Base-by-base conservation (phyloP, 208 protist species). In the Leishmania aethiopica region DNA sequence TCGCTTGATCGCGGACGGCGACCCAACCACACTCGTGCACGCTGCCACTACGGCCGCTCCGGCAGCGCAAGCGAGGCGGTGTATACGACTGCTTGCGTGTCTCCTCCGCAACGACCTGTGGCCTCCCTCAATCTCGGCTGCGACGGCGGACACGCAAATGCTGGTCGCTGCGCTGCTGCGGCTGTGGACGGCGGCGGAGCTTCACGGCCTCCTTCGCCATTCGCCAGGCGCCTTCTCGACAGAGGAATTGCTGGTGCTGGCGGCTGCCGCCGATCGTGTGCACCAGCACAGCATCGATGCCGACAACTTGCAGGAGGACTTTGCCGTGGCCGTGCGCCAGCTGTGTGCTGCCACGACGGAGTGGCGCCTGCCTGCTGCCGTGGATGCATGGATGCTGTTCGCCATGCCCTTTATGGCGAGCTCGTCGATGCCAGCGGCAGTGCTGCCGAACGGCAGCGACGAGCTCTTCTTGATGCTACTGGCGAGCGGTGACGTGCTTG, bases 161-260 rank as follows among this genome's bases (percentile, higher is more conserved):
- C 55, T 82, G n/a, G 37, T 79, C 7, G 28, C 62, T 28, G 69
- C 77, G 32, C n/a, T 86, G n/a, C 78, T 62, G 57, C 66, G 42
- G 10, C 49, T 86, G 11, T 86, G 83, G 83, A 32, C n/a, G 37
- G 64, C 51, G n/a, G 25, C 83, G 3, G 62, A 71, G 11, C 35
- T 86, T 22, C 64, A 79, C 32, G 25, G 17, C 19, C 73, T 86
- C 53, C 40, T 86, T 11, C 10, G 22, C 6, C 37, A 62, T 40
- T 60, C 83, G 6, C 78, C 83, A 2, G 55, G 64, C 0, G 60
- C 67, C n/a, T 86, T 86, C 78, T 71, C 83, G 35, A 77, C 78
- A 13, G 83, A 86, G 66, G 83, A 86, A 59, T 62, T 86, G 77
- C 74, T 86, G 40, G 83, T 83, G 75, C 74, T 86, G 25, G 78